Percentiles rank a stretch among this genome's conserved stretches.
Evolutionary conservation across 2,329 filamentous ascomycete genomes (phyloP).

Genomic region (Neurospora sp.): DNA sequence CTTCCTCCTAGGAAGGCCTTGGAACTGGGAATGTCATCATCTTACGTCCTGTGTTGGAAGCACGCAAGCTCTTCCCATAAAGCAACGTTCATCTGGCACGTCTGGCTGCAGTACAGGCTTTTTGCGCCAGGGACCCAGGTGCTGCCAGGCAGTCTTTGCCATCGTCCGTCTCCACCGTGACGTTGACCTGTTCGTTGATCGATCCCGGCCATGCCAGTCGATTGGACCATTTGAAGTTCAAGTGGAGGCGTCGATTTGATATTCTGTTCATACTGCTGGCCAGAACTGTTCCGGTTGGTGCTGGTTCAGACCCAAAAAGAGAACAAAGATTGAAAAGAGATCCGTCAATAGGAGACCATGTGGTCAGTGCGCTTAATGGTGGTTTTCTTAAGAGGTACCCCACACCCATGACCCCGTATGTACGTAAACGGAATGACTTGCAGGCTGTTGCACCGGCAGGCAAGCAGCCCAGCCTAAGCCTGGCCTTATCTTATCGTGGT

Average conservation of each 20-base stretch:
- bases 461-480: background rate
- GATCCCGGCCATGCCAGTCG: background rate
- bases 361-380: background rate
- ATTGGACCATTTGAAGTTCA: background rate
- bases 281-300: background rate
- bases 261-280: background rate
- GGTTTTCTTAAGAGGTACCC: background rate
- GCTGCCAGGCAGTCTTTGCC: background rate
- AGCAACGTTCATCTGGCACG: background rate
- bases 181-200: background rate
- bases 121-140: background rate
- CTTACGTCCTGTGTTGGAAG: background rate
- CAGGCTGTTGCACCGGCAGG: background rate
- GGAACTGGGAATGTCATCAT: background rate
- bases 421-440: background rate
- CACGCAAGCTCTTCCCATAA: background rate
- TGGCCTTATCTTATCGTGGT: conserved; percentile 1
- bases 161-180: background rate
- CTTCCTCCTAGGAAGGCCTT: background rate
- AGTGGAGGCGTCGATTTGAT: background rate
- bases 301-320: background rate
- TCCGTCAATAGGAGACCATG: background rate
- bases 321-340: background rate
- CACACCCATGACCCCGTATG: background rate
- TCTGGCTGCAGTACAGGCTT: background rate